Evolutionary conservation across 73 alveolate species (phyloP).

Genomic region (Breviolum minutum): DNA sequence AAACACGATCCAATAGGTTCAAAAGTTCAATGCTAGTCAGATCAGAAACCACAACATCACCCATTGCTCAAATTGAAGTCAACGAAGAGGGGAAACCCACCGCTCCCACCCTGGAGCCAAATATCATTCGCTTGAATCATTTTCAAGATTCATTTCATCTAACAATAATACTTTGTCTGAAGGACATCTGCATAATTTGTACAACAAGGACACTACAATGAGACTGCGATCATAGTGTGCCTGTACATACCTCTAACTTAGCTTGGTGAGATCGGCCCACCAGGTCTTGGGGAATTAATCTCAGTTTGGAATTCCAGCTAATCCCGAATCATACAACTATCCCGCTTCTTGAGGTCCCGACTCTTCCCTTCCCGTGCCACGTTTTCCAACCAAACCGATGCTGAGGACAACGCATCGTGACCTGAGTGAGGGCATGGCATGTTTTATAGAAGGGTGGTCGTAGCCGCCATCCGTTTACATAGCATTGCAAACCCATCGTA

Average conservation of each 20-base stretch:
- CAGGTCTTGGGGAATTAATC: not conserved
- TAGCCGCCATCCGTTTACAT: not conserved
- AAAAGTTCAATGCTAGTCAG: no score
- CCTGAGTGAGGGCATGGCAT: not conserved
- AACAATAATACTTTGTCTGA: no score
- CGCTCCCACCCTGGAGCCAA: no score
- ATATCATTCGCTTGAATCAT: no score
- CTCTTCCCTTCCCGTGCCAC: conserved; percentile 80
- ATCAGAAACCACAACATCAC: no score
- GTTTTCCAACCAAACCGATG: conserved; percentile 80
- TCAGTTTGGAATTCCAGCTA: not conserved
- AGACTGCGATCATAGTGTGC: not conserved
- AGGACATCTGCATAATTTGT: not conserved
- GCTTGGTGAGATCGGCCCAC: not conserved
- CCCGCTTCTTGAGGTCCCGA: not conserved
- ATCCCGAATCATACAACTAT: not conserved
- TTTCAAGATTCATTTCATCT: no score
- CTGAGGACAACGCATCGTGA: conserved; percentile 79
- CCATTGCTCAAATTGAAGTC: no score
- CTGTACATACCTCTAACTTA: not conserved
- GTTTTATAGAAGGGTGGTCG: no score
- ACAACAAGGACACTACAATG: not conserved
- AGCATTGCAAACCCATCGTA: not conserved
- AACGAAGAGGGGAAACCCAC: no score
- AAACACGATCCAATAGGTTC: no score